Conservation (phyloP, 352 stramenopile genomes). For the Thalassiosira livingstoniorum region DNA sequence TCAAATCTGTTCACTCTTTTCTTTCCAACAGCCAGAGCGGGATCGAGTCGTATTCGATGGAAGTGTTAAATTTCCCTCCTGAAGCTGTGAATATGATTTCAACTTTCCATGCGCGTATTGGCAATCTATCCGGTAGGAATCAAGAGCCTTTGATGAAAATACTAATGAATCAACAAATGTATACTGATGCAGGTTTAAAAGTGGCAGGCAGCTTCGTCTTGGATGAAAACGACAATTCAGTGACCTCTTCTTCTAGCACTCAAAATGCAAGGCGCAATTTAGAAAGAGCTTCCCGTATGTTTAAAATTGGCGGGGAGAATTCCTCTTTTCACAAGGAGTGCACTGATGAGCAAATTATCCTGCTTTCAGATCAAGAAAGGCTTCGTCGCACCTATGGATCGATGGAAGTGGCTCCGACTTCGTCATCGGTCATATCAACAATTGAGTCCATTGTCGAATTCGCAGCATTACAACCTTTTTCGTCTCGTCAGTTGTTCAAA, state of each 20-base stretch:
- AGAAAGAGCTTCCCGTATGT: conserved; percentile 72
- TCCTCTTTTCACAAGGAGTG: conserved; percentile 80
- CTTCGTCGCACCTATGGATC: conserved; percentile 71
- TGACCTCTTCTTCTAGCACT: conserved; percentile 33
- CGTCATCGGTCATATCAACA: conserved; percentile 75
- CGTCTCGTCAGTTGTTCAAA: conserved; percentile 67
- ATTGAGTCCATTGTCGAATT: conserved; percentile 76
- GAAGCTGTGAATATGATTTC: conserved; percentile 76
- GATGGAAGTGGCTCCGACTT: conserved; percentile 67
- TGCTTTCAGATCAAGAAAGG: conserved; percentile 79
- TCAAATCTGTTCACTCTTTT: conserved; percentile 70
- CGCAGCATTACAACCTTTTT: conserved; percentile 66
- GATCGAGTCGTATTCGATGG: conserved; percentile 64
- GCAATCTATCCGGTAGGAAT: conserved; percentile 47
- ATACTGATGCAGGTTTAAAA: conserved; percentile 63
- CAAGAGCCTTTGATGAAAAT: conserved; percentile 72
- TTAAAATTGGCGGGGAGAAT: conserved; percentile 78
- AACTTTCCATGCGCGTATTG: conserved; percentile 49
- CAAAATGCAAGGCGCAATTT: conserved; percentile 67
- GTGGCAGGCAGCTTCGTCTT: conserved; percentile 66
- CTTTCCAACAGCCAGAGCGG: conserved; percentile 42
- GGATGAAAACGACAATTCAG: conserved; percentile 1
- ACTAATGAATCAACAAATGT: conserved; percentile 66
- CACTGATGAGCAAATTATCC: conserved; percentile 79
- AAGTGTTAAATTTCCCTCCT: conserved; percentile 74